These are phyloP conservation scores for Solanum medicagineum DNA, from an alignment of 257 asterid genomes.

Conservation along the genomic window DNA sequence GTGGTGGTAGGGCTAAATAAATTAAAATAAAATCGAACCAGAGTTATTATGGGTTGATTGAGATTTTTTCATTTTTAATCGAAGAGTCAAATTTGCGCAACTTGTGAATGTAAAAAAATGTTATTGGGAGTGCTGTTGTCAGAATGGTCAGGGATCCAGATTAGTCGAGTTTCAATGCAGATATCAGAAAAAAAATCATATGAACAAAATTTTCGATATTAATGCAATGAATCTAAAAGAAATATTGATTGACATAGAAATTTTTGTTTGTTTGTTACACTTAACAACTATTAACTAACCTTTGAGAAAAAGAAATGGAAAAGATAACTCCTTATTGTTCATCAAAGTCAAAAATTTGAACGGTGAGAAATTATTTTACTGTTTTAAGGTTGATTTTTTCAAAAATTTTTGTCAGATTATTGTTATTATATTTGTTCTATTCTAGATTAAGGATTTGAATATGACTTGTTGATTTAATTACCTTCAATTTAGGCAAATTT, in stretches of 20 bases:
- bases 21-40: neutral
- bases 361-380: neutral
- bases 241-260: neutral
- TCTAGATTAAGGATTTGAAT: neutral
- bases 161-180: rapidly evolving
- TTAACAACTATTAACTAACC: neutral
- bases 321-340: neutral
- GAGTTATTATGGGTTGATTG: rapidly evolving
- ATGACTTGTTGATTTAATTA: neutral
- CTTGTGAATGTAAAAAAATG: neutral
- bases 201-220: neutral
- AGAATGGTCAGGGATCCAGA: neutral
- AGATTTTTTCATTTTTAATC: rapidly evolving
- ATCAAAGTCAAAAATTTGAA: neutral
- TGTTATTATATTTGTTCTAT: neutral
- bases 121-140: rapidly evolving
- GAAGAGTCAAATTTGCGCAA: neutral
- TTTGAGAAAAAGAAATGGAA: neutral
- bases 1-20: neutral
- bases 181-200: neutral
- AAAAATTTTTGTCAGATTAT: neutral
- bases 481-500: neutral
- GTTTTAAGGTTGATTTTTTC: neutral
- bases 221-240: neutral
- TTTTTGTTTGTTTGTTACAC: neutral